These are phyloP conservation scores for Pythium folliculosum DNA, from an alignment of 352 stramenopile genomes.

Conservation along the genomic window DNA sequence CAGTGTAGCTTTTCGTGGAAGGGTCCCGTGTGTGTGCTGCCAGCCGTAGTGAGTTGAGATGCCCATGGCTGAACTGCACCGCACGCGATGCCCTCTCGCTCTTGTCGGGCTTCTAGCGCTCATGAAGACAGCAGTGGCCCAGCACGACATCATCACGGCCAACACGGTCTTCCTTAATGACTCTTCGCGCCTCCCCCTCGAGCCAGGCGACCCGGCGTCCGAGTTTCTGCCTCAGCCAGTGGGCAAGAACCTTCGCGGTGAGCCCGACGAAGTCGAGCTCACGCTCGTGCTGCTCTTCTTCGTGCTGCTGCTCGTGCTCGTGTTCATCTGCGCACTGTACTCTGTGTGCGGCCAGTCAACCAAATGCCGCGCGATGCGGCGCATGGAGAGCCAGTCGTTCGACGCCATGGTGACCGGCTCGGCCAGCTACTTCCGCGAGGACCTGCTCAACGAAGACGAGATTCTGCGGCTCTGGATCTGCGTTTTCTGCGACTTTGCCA, in stretches of 20 bases:
- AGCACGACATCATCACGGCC: constrained; percentile 21
- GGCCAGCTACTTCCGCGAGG: constrained; percentile 43
- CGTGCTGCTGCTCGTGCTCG: constrained; percentile 34
- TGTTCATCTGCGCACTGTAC: constrained; percentile 37
- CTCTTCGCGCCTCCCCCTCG: neutral
- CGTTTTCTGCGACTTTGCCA: constrained; percentile 57
- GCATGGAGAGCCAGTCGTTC: constrained; percentile 29
- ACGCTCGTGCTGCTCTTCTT: constrained; percentile 42
- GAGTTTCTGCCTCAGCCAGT: constrained; percentile 3
- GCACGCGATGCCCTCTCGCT: neutral
- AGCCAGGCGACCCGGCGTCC: constrained; percentile 3
- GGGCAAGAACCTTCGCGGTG: neutral
- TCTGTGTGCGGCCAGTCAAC: constrained; percentile 30
- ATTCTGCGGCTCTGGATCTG: constrained; percentile 54
- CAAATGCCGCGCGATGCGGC: constrained; percentile 29
- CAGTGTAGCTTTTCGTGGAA: neutral
- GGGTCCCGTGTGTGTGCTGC: neutral
- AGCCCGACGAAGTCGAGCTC: constrained; percentile 28
- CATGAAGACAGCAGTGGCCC: neutral
- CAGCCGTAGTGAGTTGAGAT: neutral
- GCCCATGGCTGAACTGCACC: neutral
- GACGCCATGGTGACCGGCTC: constrained; percentile 30
- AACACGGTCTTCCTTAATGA: neutral
- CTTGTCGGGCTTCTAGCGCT: neutral
- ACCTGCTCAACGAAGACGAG: constrained; percentile 55